Base-by-base conservation (phyloP, 306 rosid genomes). In the Prunus armeniaca region DNA sequence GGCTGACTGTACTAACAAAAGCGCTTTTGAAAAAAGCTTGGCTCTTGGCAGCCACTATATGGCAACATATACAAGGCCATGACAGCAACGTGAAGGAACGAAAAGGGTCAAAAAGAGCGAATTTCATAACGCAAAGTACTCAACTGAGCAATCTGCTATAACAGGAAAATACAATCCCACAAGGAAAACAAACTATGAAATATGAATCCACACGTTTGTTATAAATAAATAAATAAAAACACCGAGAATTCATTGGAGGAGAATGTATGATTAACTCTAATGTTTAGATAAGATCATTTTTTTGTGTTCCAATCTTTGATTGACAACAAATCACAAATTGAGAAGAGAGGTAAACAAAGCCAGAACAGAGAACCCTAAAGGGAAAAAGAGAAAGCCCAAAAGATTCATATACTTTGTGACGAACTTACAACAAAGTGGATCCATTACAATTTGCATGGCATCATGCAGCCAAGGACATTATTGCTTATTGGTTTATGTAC, bases 1-100 rank as follows among this genome's bases (percentile, higher is more conserved):
- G 81, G 81, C 51, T 73, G 87, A 72, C 81, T 64, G 55, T 55
- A 78, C 76, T 43, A 64, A 61, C 76, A 72, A 27, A 60, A n/a
- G 56, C 47, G 25, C 46, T 46, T 62, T 67, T 49, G 28, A 63
- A 13, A 66, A 76, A 46, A 68, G 64, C 28, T 22, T 9, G 13
- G 69, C 24, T 15, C 60, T 30, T 24, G 41, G 15, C 22, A 32
- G 71, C 46, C 62, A 22, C 63, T 41, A 27, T 8, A 78, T 43
- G 61, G n/a, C 67, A 43, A 24, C 49, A 19, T 10, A 67, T 66
- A 51, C 65, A 72, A 41, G 54, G 68, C 65, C 56, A 64, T 63
- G 54, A 20, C 43, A 32, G 67, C 27, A 64, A 54, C 73, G 52
- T 75, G 38, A 47, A 47, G 58, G 41, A 68, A 43, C 25, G 28